These are phyloP conservation scores for Naematelia aurantialba DNA, from an alignment of 768 basidiomycete genomes.

Conservation along the genomic window DNA sequence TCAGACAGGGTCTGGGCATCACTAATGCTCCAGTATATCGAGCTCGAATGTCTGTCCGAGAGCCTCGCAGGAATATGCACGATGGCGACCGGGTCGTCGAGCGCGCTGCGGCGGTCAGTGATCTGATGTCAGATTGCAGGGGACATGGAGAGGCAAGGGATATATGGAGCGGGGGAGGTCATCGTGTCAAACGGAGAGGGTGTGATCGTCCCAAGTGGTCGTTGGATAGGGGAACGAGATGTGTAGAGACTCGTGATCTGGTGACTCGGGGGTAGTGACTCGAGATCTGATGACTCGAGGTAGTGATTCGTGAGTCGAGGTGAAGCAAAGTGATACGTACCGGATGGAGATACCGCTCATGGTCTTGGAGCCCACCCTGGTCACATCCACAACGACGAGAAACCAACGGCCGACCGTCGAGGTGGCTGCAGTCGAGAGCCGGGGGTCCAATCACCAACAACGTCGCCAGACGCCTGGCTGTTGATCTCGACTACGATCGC, in stretches of 20 bases:
- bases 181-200: no score
- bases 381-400: no score
- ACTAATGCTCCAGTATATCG: conserved; percentile 42
- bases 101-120: conserved; percentile 18
- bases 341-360: not conserved
- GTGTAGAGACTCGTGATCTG: not conserved
- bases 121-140: not conserved
- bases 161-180: no score
- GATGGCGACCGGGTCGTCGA: conserved; percentile 32
- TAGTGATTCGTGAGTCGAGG: not conserved
- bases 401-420: no score
- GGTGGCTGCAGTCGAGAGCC: no score
- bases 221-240: not conserved
- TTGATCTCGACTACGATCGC: no score
- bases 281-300: not conserved
- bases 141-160: not conserved
- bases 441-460: no score
- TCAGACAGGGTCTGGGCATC: conserved; percentile 16
- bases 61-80: conserved; percentile 36
- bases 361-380: no score
- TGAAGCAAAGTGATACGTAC: not conserved
- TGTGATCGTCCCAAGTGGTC: no score
- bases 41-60: conserved; percentile 16
- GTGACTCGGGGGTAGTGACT: not conserved
- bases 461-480: no score